Evolutionary conservation across 2,329 filamentous ascomycete genomes (phyloP), one percentile per base, ranked within the genome.

Genomic region (Metarhizium sp.): DNA sequence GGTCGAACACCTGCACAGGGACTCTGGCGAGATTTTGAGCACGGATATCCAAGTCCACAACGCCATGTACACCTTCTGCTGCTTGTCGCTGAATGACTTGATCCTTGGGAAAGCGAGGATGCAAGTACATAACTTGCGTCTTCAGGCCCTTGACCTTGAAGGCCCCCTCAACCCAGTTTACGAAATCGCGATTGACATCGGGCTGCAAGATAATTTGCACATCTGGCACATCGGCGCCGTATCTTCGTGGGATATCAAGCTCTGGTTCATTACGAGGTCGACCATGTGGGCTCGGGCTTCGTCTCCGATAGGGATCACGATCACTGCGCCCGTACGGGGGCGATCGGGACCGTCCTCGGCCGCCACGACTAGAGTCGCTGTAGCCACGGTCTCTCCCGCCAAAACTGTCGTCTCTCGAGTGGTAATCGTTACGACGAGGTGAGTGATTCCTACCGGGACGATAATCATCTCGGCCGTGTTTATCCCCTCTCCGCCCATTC

Each of bases 151-250:
- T 84, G 38, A 80, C 78, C 56, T 81, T 78, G 67, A 97, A 95
- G 0, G 84, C 80, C 38, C 80, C 79, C 66, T 96, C 88, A 11
- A 95, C 86, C 80, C 89, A 96, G 53, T 78, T 78, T 52, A 96
- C 84, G 64, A 95, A 96, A 55, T 90, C 86, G 58, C 87, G 78
- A 57, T 86, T 83, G 13, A 95, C 79, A 61, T 91, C 85, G 60
- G 92, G 85, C 48, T 92, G 77, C 5, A 95, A 80, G 32, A 96
- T 81, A 34, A 97, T 83, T 67, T 96, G 91, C 16, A 96, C 87
- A 63, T 97, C 91, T 2, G 92, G 92, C 25, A 96, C 85, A 60
- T 94, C 84, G 56, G 80, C 75, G 4, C 88, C 84, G 56, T 84
- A 81, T 56, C 91, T 80, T 55, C 85, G 81, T 47, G 90, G 89